A percentile compares a stretch with the other conserved stretches of the same genome.
Evolutionary conservation across 1,284 basidiomycete genomes (phyloP).

Genomic region (Vanrija pseudolonga): DNA sequence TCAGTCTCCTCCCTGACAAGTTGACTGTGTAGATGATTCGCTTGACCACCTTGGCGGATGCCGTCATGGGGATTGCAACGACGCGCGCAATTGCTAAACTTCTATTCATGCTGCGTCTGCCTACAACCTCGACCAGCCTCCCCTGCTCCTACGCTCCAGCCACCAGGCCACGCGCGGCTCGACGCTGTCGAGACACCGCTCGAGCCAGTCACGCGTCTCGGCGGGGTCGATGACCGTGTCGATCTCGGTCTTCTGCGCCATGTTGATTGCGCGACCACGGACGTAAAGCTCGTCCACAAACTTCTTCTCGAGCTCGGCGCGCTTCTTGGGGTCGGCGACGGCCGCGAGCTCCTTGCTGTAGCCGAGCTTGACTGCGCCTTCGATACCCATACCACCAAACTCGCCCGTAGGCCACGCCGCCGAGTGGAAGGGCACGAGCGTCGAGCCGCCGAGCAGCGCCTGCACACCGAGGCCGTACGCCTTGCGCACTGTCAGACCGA

Average conservation of each 20-base stretch:
- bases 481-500: constrained; percentile 18
- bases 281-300: constrained; percentile 19
- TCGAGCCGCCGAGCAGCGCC: constrained; percentile 16
- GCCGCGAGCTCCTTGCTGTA: constrained; percentile 19
- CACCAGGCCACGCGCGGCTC: constrained; percentile 1
- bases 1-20: no score
- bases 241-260: constrained; percentile 19
- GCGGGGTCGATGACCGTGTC: constrained; percentile 20
- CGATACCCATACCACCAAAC: constrained; percentile 22
- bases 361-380: constrained; percentile 20
- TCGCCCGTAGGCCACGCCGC: constrained; percentile 19
- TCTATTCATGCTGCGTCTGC: no score
- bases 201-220: constrained; percentile 18
- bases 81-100: no score
- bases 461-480: constrained; percentile 20
- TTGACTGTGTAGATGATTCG: no score
- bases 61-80: no score
- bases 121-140: no score
- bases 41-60: no score
- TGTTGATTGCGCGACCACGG: constrained; percentile 15
- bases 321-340: constrained; percentile 6
- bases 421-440: constrained; percentile 11
- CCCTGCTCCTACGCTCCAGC: no score
- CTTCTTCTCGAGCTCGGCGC: constrained; percentile 10
- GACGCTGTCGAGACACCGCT: constrained; percentile 8